These are phyloP conservation scores for Lichtheimia hyalospora DNA, from an alignment of 371 early-diverging fungal genomes.

Conservation along the genomic window DNA sequence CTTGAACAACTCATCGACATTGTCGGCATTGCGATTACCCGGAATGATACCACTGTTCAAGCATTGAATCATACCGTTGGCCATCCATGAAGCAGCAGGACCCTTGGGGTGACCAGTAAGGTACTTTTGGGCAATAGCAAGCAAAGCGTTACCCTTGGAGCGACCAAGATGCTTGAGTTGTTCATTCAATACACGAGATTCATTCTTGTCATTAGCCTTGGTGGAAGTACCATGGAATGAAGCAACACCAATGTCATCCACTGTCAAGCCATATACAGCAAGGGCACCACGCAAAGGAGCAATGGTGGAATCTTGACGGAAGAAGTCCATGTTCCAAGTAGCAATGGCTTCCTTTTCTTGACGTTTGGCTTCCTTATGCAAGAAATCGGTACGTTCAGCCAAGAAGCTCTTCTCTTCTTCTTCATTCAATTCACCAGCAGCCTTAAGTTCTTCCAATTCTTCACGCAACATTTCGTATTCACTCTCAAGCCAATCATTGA, in stretches of 20 bases:
- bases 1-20: slow-evolving; percentile 81
- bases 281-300: slow-evolving; percentile 92
- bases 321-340: slow-evolving; percentile 90
- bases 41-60: slow-evolving; percentile 90
- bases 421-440: slow-evolving; percentile 53
- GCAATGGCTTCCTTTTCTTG: slow-evolving; percentile 83
- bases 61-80: slow-evolving; percentile 90
- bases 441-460: slow-evolving; percentile 76
- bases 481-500: slow-evolving; percentile 84
- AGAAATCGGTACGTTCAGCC: slow-evolving; percentile 77
- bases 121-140: slow-evolving; percentile 92
- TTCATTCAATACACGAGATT: slow-evolving; percentile 85
- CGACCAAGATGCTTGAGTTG: slow-evolving; percentile 92
- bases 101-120: slow-evolving; percentile 97
- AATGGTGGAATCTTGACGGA: slow-evolving; percentile 78
- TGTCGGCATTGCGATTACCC: slow-evolving; percentile 96
- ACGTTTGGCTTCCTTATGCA: slow-evolving; percentile 83
- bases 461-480: slow-evolving; percentile 76
- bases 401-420: slow-evolving; percentile 66
- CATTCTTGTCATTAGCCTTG: slow-evolving; percentile 96
- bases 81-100: slow-evolving; percentile 98
- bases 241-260: slow-evolving; percentile 95
- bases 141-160: slow-evolving; percentile 80
- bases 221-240: slow-evolving; percentile 98
- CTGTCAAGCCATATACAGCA: slow-evolving; percentile 86